A percentile compares a stretch with the other conserved stretches of the same genome.
These are phyloP conservation scores for Diddensiella transvaalensis DNA, from an alignment of 805 yeast genomes.

Conservation along the genomic window DNA sequence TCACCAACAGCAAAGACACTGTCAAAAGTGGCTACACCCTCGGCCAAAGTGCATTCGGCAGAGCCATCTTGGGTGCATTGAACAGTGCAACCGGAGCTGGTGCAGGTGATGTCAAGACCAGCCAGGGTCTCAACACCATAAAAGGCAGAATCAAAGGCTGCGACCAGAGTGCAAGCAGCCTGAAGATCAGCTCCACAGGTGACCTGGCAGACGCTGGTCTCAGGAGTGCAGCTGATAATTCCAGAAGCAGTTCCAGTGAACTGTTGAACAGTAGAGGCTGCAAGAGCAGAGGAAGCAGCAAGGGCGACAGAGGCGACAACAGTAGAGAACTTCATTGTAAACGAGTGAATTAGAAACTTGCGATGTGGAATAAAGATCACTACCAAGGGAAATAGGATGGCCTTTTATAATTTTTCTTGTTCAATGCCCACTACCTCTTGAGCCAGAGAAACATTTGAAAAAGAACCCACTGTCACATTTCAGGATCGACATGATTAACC, in stretches of 20 bases:
- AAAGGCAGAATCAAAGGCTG: constrained; percentile 16
- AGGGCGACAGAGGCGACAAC: constrained; percentile 5
- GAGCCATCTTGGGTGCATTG: constrained; percentile 14
- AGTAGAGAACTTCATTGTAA: constrained; percentile 18
- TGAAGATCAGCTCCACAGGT: constrained; percentile 13
- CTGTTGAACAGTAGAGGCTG: constrained; percentile 12
- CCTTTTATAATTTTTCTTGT: no score
- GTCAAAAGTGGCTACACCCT: constrained; percentile 13
- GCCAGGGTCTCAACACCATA: constrained; percentile 19
- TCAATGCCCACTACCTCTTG: no score
- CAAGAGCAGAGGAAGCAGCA: constrained; percentile 12
- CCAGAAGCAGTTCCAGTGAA: constrained; percentile 6
- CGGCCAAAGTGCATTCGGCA: constrained; percentile 9
- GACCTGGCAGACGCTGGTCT: constrained; percentile 15
- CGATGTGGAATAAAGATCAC: no score
- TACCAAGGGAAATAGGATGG: no score
- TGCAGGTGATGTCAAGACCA: constrained; percentile 16
- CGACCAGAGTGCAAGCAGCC: constrained; percentile 15
- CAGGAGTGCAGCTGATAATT: constrained; percentile 15
- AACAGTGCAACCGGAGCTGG: constrained; percentile 17
- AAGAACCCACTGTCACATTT: neutral
- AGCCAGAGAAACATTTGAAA: no score
- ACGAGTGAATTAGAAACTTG: neutral
- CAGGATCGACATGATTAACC: neutral
- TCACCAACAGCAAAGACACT: constrained; percentile 17